Evolutionary conservation across 306 rosid genomes (phyloP), one percentile per base, ranked within the genome.

Genomic region (Corylus americana): DNA sequence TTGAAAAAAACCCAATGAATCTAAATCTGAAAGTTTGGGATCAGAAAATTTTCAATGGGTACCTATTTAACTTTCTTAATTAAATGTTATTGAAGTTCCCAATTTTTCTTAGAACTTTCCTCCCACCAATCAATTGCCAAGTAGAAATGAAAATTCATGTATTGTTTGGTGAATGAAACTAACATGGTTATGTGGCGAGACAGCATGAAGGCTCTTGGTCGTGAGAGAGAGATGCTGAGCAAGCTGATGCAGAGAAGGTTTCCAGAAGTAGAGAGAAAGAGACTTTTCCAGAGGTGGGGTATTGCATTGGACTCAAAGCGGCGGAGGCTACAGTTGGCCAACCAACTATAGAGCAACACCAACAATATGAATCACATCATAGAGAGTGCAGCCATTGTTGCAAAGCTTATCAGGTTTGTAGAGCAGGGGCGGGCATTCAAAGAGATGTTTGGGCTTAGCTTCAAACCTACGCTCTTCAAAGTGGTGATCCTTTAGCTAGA

Each of bases 381-480:
- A 47, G 96, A 90, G 76, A 95, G 99, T 63, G 97, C 99, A 12
- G 66, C 93, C 37, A 81, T 91, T 59, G 90, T 95, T 82, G 99
- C 96, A 4, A 91, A 85, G 89, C 81, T 95, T 76, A 93, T 95
- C 29, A 89, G 90, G 83, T 89, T 93, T 55, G 80, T 87, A 16
- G 98, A 95, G 83, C 88, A 85, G 78, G 99, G 97, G 14, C 87
- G 83, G 71, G 92, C 91, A 63, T 86, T 93, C 11, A 95, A 90
- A 89, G 99, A 91, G 88, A 95, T 93, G 96, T 93, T 93, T 79
- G 99, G 99, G 22, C 94, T 95, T 48, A 95, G 97, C 85, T 95
- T 89, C 81, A 83, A 96, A 12, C 92, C 94, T 31, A 83, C 88
- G 9, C 84, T 79, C 61, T 37, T 22, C 88, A 7, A 85, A 70